Evolutionary conservation across 1,139 yeast genomes (phyloP).

Genomic region (Saccharomyces hybrid): DNA sequence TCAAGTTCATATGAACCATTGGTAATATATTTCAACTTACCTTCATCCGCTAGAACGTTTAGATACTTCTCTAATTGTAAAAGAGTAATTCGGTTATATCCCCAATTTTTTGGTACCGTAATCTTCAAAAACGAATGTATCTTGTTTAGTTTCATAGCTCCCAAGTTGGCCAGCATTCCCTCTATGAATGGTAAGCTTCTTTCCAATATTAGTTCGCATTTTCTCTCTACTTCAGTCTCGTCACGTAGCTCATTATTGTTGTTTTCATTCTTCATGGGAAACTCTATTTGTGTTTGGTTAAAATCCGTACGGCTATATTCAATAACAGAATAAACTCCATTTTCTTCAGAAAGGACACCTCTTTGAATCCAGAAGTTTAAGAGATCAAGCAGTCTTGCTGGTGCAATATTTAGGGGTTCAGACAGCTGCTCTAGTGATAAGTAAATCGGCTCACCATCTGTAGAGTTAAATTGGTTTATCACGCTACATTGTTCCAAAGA

Average conservation of each 20-base stretch:
- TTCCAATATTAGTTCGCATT: conserved; percentile 5
- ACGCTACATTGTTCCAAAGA: conserved; percentile 66
- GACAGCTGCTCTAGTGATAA: conserved; percentile 32
- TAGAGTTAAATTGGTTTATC: conserved; percentile 45
- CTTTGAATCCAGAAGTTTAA: conserved; percentile 52
- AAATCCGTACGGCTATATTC: background rate
- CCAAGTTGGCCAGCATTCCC: conserved; percentile 52
- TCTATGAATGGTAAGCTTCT: conserved; percentile 39
- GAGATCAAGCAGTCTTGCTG: conserved; percentile 30
- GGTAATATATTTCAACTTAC: background rate
- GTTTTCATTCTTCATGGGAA: conserved; percentile 9
- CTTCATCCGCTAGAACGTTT: conserved; percentile 39
- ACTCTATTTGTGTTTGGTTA: conserved; percentile 2
- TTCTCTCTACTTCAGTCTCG: background rate
- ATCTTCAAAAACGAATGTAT: conserved; percentile 48
- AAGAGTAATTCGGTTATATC: conserved; percentile 27
- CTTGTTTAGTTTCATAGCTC: conserved; percentile 41
- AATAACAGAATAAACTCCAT: background rate
- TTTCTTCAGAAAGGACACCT: conserved; percentile 35
- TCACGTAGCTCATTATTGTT: conserved; percentile 9
- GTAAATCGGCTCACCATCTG: conserved; percentile 16
- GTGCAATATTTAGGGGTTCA: conserved; percentile 26
- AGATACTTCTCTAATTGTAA: conserved; percentile 38
- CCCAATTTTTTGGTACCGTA: conserved; percentile 46
- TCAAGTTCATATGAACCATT: background rate